Evolutionary conservation across 2,329 filamentous ascomycete species (phyloP).

Genomic region (Cercospora nicotianae): DNA sequence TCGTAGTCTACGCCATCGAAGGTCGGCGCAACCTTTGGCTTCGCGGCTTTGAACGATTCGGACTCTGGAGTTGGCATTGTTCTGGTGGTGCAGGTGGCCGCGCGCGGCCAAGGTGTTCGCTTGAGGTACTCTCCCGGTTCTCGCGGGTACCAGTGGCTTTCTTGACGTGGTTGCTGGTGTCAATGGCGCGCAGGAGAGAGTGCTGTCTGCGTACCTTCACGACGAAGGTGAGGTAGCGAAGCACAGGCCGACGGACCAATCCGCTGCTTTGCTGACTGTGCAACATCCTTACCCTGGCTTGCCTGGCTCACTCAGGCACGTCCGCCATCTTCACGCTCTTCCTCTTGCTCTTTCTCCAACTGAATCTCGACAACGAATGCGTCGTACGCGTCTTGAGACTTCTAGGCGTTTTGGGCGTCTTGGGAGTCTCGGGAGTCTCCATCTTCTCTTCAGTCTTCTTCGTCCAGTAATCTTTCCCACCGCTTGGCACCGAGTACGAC

Average conservation of each 20-base stretch:
- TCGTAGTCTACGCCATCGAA: slow-evolving; percentile 88
- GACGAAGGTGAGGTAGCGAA: slow-evolving; percentile 4
- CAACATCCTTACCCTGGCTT: neutral
- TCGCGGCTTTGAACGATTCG: slow-evolving; percentile 76
- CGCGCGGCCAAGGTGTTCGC: slow-evolving; percentile 2
- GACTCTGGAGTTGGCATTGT: slow-evolving; percentile 81
- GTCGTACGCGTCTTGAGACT: slow-evolving; percentile 2
- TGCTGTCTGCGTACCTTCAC: neutral
- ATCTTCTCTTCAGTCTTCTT: slow-evolving; percentile 24
- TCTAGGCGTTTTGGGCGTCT: slow-evolving; percentile 5
- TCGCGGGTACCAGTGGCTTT: neutral
- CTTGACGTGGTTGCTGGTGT: neutral
- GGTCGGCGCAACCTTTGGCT: slow-evolving; percentile 76
- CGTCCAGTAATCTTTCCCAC: slow-evolving; percentile 34
- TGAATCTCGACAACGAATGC: slow-evolving; percentile 27
- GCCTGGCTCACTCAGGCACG: neutral
- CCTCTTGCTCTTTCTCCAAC: slow-evolving; percentile 28
- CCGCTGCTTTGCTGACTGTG: slow-evolving; percentile 7
- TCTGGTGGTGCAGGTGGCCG: neutral
- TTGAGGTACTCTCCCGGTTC: neutral
- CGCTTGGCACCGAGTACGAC: slow-evolving; percentile 39
- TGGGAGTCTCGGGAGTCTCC: slow-evolving; percentile 10
- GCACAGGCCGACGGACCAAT: neutral
- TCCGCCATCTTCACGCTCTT: slow-evolving; percentile 15
- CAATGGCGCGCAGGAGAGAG: slow-evolving; percentile 10